Evolutionary conservation across 2,329 filamentous ascomycete species (phyloP).

Genomic region (Xylaria hypoxylon): DNA sequence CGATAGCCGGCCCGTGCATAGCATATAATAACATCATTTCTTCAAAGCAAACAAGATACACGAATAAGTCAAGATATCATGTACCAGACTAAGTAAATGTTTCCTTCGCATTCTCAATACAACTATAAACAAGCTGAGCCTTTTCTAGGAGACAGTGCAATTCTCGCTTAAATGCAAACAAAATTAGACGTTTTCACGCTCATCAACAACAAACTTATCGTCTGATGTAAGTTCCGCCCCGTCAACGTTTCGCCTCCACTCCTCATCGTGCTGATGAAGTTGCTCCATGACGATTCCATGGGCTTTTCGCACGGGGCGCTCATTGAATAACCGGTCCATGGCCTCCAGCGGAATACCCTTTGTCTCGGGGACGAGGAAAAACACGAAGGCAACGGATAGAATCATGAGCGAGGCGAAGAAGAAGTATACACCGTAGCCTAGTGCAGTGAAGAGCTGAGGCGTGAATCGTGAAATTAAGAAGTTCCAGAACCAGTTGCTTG

Average conservation of each 20-base stretch:
- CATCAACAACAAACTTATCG: constrained; percentile 31
- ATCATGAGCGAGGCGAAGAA: constrained; percentile 76
- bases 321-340: constrained; percentile 71
- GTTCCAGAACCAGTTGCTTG: constrained; percentile 80
- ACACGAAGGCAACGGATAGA: constrained; percentile 68
- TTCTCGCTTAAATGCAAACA: neutral
- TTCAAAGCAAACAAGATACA: neutral
- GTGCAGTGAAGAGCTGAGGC: constrained; percentile 70
- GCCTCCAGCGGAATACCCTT: constrained; percentile 73
- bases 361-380: constrained; percentile 73
- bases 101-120: neutral
- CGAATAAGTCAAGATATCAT: too few relatives aligned
- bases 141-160: neutral
- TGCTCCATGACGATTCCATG: constrained; percentile 59
- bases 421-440: constrained; percentile 74
- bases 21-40: neutral
- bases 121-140: neutral
- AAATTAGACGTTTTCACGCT: constrained; percentile 26
- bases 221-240: constrained; percentile 37
- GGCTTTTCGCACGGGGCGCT: constrained; percentile 59
- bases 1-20: neutral
- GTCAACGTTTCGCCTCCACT: constrained; percentile 49
- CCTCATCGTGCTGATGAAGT: constrained; percentile 52
- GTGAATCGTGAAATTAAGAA: constrained; percentile 77
- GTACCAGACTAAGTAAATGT: neutral